Evolutionary conservation across 1,284 basidiomycete species (phyloP).

Genomic region (Fomitopsis pinicola): DNA sequence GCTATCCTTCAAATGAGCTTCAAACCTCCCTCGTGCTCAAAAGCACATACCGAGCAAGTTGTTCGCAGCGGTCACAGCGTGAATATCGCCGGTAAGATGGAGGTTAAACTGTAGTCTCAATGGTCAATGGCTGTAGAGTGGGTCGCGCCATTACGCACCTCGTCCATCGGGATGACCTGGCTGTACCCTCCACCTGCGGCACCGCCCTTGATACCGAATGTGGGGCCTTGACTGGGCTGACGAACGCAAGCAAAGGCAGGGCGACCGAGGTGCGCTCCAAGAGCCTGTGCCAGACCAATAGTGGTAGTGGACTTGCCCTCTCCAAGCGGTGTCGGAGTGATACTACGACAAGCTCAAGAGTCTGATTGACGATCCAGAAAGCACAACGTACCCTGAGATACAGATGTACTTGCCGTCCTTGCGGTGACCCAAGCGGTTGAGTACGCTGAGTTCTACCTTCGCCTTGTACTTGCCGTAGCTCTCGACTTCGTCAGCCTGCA

Average conservation of each 20-base stretch:
- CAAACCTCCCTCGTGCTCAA: not conserved
- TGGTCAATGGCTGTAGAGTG: not conserved
- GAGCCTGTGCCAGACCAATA: constrained; percentile 94
- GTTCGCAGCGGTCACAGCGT: constrained; percentile 97
- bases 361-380: too few relatives aligned
- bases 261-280: constrained; percentile 92
- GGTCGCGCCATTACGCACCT: constrained; percentile 46
- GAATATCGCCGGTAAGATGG: constrained; percentile 97
- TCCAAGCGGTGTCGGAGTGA: constrained; percentile 96
- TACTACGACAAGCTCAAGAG: constrained; percentile 42
- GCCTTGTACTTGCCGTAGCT: constrained; percentile 97
- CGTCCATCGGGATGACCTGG: constrained; percentile 99
- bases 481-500: constrained; percentile 87
- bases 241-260: constrained; percentile 97
- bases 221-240: constrained; percentile 97
- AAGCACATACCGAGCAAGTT: constrained; percentile 76
- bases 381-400: constrained; percentile 68
- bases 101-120: constrained; percentile 70
- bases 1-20: constrained; percentile 44
- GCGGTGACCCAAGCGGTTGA: constrained; percentile 83
- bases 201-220: constrained; percentile 99
- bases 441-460: constrained; percentile 89
- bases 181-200: constrained; percentile 98
- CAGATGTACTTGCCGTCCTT: constrained; percentile 97
- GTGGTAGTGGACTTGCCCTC: constrained; percentile 99